phyloP scores from a whole-genome alignment of 768 basidiomycete species.

The Auriscalpium orientale region DNA sequence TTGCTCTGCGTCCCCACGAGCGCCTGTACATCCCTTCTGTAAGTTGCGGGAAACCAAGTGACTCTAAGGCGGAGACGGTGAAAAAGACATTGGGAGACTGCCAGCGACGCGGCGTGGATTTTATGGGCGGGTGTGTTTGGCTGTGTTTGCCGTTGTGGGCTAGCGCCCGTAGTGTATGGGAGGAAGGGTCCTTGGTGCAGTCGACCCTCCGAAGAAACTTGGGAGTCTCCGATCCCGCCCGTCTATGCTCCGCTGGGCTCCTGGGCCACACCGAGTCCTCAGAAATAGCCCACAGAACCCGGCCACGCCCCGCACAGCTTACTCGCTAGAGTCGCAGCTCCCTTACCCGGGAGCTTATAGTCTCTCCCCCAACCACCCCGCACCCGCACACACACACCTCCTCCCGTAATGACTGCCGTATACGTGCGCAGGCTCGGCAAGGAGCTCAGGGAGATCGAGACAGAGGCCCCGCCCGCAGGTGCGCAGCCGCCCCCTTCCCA shows the following conservation, averaged over 20 bases:
- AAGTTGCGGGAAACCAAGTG: slow-evolving; percentile 18
- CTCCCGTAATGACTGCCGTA: slow-evolving; percentile 10
- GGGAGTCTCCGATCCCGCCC: too few relatives aligned
- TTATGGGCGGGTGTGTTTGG: slow-evolving; percentile 8
- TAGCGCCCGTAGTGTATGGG: neutral
- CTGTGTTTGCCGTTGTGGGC: slow-evolving; percentile 2
- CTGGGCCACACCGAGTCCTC: too few relatives aligned
- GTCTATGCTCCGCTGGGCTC: too few relatives aligned
- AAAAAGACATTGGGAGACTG: slow-evolving; percentile 2
- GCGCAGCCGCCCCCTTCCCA: neutral
- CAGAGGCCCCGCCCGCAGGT: slow-evolving; percentile 5
- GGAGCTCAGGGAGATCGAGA: slow-evolving; percentile 17
- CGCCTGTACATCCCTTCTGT: slow-evolving; percentile 17
- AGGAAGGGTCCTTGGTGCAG: neutral
- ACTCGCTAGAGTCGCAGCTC: too few relatives aligned
- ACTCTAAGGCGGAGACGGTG: slow-evolving; percentile 21
- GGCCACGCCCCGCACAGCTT: too few relatives aligned
- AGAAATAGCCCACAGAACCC: too few relatives aligned
- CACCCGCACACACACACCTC: neutral
- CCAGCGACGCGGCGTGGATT: neutral
- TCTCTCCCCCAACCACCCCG: neutral
- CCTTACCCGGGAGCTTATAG: too few relatives aligned
- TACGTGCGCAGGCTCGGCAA: slow-evolving; percentile 14
- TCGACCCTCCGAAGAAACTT: neutral
- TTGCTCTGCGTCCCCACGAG: slow-evolving; percentile 20